Conservation (phyloP, 495 filamentous ascomycete genomes). For the Penicillium atrosanguineum region DNA sequence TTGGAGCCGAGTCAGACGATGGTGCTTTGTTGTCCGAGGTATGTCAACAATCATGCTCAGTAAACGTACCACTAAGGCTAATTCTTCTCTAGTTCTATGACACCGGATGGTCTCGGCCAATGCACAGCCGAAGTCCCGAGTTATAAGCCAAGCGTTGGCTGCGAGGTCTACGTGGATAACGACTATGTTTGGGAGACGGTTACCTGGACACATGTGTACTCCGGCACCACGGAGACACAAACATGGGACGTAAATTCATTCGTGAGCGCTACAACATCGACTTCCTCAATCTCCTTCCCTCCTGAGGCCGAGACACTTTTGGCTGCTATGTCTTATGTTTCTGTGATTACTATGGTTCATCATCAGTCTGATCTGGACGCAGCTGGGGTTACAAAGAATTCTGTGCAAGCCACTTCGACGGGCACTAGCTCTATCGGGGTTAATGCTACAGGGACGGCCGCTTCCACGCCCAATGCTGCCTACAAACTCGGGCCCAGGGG, state of each 20-base stretch:
- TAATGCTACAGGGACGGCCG: background rate
- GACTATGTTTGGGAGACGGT: background rate
- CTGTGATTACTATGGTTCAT: constrained; percentile 9
- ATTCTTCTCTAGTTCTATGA: background rate
- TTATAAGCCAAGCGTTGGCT: background rate
- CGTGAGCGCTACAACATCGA: background rate
- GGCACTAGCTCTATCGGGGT: background rate
- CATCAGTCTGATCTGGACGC: constrained; percentile 8
- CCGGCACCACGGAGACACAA: background rate
- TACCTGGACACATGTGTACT: background rate
- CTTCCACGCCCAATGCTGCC: constrained; percentile 13
- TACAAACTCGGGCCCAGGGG: background rate
- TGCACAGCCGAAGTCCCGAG: background rate
- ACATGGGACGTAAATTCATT: background rate
- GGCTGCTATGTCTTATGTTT: constrained; percentile 1
- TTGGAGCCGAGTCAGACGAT: constrained; percentile 4
- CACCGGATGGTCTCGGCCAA: background rate
- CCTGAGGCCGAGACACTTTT: background rate
- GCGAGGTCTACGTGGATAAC: background rate
- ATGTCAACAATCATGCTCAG: background rate
- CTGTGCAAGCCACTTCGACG: background rate
- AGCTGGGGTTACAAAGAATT: background rate
- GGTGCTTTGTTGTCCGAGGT: constrained; percentile 7
- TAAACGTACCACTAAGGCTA: no score
- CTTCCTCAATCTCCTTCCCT: background rate